Percentiles rank a stretch among this genome's conserved stretches.
phyloP scores from a whole-genome alignment of 2,329 filamentous ascomycete species.

The Aspergillus uvarum region DNA sequence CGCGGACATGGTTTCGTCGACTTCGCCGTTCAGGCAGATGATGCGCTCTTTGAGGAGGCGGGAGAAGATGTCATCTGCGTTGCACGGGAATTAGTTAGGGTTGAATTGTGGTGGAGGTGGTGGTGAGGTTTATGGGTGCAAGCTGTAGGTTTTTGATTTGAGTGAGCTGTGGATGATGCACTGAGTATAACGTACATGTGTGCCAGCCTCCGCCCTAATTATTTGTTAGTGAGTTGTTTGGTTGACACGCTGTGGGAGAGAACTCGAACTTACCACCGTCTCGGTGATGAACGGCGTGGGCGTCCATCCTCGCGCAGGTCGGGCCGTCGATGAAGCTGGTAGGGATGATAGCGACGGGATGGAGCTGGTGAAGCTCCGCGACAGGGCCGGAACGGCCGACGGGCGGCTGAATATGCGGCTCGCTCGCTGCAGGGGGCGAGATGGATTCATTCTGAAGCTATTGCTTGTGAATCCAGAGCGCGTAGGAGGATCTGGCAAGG shows the following conservation, averaged over 20 bases:
- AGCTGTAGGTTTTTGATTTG: neutral
- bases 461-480: neutral
- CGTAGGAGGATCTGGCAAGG: neutral
- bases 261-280: conserved; percentile 50
- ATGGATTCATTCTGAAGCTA: conserved; percentile 24
- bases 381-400: conserved; percentile 10
- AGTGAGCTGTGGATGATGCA: too few species aligned
- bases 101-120: neutral
- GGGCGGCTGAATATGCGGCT: conserved; percentile 18
- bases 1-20: conserved; percentile 88
- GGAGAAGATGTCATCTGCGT: conserved; percentile 39
- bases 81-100: too few species aligned
- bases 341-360: conserved; percentile 22
- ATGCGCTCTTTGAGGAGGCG: conserved; percentile 66
- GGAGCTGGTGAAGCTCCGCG: conserved; percentile 33
- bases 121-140: conserved; percentile 1
- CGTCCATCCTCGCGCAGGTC: conserved; percentile 43
- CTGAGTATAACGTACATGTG: conserved; percentile 60
- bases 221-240: neutral
- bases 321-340: conserved; percentile 22
- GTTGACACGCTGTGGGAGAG: conserved; percentile 15
- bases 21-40: conserved; percentile 85
- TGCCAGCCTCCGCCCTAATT: conserved; percentile 70
- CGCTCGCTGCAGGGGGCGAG: conserved; percentile 24
- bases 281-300: conserved; percentile 58